Conservation (phyloP, 371 early-diverging fungal species). For the Circinella minor region DNA sequence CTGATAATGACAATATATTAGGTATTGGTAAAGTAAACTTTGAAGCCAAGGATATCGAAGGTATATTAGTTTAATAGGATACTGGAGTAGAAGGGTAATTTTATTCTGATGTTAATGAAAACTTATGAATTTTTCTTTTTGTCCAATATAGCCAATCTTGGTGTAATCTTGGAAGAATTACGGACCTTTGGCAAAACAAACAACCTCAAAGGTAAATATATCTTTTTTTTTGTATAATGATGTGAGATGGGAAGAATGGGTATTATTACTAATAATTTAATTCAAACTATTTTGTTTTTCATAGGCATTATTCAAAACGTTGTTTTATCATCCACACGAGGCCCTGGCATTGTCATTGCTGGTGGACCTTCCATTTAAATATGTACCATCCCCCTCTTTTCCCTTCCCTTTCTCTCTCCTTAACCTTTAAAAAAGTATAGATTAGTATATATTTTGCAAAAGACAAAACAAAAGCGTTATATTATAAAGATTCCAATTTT, state of each 20-base stretch:
- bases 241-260: background rate
- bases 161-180: slow-evolving; percentile 62
- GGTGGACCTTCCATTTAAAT: slow-evolving; percentile 34
- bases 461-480: background rate
- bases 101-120: background rate
- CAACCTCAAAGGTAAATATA: slow-evolving; percentile 54
- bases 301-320: slow-evolving; percentile 65
- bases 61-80: slow-evolving; percentile 11
- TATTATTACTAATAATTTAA: too few species aligned
- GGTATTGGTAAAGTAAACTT: slow-evolving; percentile 60
- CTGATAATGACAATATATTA: slow-evolving; percentile 10
- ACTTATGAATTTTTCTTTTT: background rate
- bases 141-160: slow-evolving; percentile 48
- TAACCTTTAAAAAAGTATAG: background rate
- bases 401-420: too few species aligned
- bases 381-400: background rate
- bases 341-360: slow-evolving; percentile 60
- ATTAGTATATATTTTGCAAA: background rate
- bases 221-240: too few species aligned
- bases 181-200: slow-evolving; percentile 61
- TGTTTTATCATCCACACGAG: slow-evolving; percentile 63
- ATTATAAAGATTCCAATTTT: background rate
- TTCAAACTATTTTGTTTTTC: background rate
- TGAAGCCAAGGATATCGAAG: slow-evolving; percentile 58
- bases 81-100: background rate